These are phyloP conservation scores for Podospora sp. DNA, from an alignment of 495 filamentous ascomycete genomes.

Conservation along the genomic window DNA sequence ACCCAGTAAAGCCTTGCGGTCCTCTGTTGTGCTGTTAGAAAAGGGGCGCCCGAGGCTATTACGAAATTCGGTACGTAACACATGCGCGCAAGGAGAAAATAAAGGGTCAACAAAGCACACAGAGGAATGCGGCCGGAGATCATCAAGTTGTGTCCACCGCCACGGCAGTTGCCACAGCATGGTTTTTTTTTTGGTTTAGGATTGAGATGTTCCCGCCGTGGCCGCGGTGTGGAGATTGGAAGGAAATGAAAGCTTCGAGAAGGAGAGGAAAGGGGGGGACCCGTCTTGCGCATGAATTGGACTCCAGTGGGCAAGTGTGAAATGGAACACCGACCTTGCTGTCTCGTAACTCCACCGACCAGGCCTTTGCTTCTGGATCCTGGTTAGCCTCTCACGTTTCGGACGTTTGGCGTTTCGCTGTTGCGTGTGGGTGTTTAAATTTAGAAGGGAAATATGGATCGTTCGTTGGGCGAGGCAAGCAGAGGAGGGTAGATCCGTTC, in stretches of 20 bases:
- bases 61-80: background rate
- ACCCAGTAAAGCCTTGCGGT: background rate
- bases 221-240: conserved; percentile 13
- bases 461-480: background rate
- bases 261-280: background rate
- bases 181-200: background rate
- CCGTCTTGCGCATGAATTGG: conserved; percentile 10
- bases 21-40: background rate
- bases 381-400: conserved; percentile 7
- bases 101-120: background rate
- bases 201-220: background rate
- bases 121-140: background rate
- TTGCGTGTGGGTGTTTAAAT: conserved; percentile 2
- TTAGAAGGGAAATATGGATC: conserved; percentile 8
- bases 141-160: background rate
- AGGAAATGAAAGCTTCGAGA: conserved; percentile 20
- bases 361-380: conserved; percentile 10
- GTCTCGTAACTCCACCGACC: conserved; percentile 7
- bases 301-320: background rate
- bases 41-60: background rate
- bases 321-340: conserved; percentile 13
- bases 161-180: conserved; percentile 4
- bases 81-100: background rate
- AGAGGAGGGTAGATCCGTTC: background rate
- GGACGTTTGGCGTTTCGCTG: conserved; percentile 19